phyloP scores from a whole-genome alignment of 352 stramenopile genomes.

The Phytophthora sp. region DNA sequence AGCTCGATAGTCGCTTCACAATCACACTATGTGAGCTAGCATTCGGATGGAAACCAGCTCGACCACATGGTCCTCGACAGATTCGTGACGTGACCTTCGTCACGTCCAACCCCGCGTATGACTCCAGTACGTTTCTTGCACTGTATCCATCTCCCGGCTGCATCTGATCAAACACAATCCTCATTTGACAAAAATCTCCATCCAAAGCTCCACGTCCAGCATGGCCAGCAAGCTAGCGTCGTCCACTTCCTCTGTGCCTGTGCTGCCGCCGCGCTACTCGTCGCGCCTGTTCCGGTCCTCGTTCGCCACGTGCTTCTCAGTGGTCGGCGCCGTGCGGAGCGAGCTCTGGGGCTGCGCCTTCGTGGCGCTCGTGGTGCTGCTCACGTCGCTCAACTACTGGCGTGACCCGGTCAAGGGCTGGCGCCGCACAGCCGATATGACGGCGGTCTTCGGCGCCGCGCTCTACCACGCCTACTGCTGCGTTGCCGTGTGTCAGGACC shows the following conservation, averaged over 20 bases:
- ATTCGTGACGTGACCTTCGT: too few species aligned
- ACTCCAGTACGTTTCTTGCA: conserved; percentile 14
- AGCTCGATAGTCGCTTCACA: too few species aligned
- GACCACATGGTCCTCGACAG: not conserved
- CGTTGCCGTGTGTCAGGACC: conserved; percentile 56
- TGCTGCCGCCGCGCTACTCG: conserved; percentile 76
- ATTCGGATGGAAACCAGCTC: not conserved
- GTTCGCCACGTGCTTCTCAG: conserved; percentile 73
- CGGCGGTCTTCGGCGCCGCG: conserved; percentile 59
- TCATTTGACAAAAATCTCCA: conserved; percentile 25
- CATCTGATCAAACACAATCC: conserved; percentile 4
- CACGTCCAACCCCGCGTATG: conserved; percentile 1
- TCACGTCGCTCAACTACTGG: conserved; percentile 90
- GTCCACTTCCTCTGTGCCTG: conserved; percentile 27
- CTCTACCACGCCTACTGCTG: conserved; percentile 77
- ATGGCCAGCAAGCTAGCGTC: conserved; percentile 7
- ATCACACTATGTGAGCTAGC: too few species aligned
- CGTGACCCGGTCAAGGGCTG: conserved; percentile 74
- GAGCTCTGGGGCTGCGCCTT: conserved; percentile 72
- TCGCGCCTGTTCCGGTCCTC: conserved; percentile 74
- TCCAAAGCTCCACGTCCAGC: not conserved
- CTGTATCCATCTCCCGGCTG: conserved; percentile 20
- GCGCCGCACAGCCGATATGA: conserved; percentile 77
- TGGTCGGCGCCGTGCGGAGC: conserved; percentile 51
- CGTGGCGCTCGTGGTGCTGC: conserved; percentile 69